Evolutionary conservation across 352 stramenopile species (phyloP).

Genomic region (Phytophthora ohioensis): DNA sequence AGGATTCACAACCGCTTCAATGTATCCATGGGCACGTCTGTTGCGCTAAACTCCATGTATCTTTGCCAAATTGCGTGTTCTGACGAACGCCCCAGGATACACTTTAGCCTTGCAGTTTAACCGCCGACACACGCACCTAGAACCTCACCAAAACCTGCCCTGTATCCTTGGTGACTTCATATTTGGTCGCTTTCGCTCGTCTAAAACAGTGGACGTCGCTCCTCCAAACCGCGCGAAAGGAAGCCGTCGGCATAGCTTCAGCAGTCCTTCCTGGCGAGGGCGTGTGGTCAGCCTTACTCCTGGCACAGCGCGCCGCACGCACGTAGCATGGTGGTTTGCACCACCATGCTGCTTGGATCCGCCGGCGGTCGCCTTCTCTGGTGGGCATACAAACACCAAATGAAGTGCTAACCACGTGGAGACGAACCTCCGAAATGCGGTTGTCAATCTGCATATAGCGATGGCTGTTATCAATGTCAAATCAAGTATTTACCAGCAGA

Average conservation of each 20-base stretch:
- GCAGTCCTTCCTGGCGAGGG: background rate
- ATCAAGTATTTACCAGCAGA: too few species aligned
- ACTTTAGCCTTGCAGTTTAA: slow-evolving; percentile 11
- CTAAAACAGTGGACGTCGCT: background rate
- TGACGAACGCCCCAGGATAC: slow-evolving; percentile 18
- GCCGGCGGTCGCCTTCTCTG: slow-evolving; percentile 3
- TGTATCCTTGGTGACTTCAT: background rate
- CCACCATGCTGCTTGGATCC: background rate
- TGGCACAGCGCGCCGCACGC: background rate
- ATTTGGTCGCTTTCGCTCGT: background rate
- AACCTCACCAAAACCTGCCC: background rate
- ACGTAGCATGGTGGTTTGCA: slow-evolving; percentile 28
- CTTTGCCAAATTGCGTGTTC: slow-evolving; percentile 12
- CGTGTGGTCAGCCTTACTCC: background rate
- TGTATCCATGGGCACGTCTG: slow-evolving; percentile 27
- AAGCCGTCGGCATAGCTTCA: background rate
- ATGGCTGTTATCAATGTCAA: background rate
- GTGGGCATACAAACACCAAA: slow-evolving; percentile 14
- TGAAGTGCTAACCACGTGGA: slow-evolving; percentile 27
- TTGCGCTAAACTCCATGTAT: slow-evolving; percentile 22
- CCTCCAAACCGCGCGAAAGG: background rate
- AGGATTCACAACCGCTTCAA: slow-evolving; percentile 22
- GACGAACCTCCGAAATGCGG: background rate
- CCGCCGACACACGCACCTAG: background rate
- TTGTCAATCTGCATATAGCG: slow-evolving; percentile 12